A percentile compares a stretch with the other conserved stretches of the same genome.
phyloP scores from a whole-genome alignment of 2,329 filamentous ascomycete species.

The Phialemonium atrogriseum region DNA sequence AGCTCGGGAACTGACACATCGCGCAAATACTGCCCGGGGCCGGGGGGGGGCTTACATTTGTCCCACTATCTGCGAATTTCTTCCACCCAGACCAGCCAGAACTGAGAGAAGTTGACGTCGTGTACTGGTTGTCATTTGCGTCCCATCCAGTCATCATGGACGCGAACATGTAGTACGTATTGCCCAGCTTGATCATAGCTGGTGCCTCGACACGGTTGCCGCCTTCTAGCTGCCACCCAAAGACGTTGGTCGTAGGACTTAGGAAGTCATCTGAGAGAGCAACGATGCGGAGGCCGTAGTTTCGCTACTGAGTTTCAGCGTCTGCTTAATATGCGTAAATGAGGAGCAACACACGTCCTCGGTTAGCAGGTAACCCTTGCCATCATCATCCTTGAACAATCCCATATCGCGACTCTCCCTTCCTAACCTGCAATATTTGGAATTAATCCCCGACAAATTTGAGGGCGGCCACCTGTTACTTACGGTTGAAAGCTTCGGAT shows the following conservation, averaged over 20 bases:
- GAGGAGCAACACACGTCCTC: constrained; percentile 42
- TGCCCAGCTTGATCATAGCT: constrained; percentile 51
- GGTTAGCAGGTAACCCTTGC: constrained; percentile 51
- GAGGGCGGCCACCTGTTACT: too few relatives aligned
- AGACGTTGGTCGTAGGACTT: constrained; percentile 37
- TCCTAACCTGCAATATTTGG: constrained; percentile 11
- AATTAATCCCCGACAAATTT: constrained; percentile 6
- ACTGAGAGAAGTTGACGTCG: constrained; percentile 12
- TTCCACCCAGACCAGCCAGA: constrained; percentile 55
- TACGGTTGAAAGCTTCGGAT: constrained; percentile 21
- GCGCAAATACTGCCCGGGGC: background rate
- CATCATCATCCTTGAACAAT: constrained; percentile 54
- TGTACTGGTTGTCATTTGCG: constrained; percentile 50
- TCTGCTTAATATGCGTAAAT: background rate
- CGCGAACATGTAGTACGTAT: constrained; percentile 58
- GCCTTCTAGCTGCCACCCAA: constrained; percentile 33
- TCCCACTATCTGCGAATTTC: constrained; percentile 47
- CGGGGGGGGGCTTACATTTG: constrained; percentile 20
- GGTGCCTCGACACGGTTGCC: constrained; percentile 50
- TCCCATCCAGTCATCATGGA: constrained; percentile 49
- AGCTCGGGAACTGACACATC: background rate
- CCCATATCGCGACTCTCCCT: constrained; percentile 48
- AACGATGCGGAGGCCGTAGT: constrained; percentile 49
- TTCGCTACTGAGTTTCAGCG: constrained; percentile 27
- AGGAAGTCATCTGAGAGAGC: constrained; percentile 49